Evolutionary conservation across 1,139 yeast species (phyloP).

Genomic region (Fermentozyma sake): DNA sequence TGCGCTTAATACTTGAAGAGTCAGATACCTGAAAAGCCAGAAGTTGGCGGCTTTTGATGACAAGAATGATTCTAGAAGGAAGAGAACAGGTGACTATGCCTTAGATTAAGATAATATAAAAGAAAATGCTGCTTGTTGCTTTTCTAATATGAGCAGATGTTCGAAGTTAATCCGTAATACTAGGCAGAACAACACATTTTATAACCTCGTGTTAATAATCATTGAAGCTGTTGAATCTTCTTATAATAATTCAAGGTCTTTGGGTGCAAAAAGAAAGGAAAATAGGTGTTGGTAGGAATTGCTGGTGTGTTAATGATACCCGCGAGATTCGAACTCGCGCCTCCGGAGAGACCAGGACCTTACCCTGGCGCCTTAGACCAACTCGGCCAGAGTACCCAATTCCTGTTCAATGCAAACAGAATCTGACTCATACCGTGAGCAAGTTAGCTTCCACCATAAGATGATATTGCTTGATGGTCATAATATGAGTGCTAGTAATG

Average conservation of each 20-base stretch:
- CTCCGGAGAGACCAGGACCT: slow-evolving; percentile 56
- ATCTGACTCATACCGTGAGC: too few relatives aligned
- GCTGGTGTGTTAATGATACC: slow-evolving; percentile 43
- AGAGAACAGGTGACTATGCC: slow-evolving; percentile 18
- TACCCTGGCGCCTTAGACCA: slow-evolving; percentile 49
- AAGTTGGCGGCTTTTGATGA: slow-evolving; percentile 14
- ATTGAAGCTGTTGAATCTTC: too few relatives aligned
- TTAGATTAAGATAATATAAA: slow-evolving; percentile 16
- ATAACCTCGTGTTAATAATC: too few relatives aligned
- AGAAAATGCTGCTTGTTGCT: background rate
- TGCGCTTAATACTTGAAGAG: slow-evolving; percentile 11
- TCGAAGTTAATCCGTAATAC: too few relatives aligned
- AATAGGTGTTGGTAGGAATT: slow-evolving; percentile 24
- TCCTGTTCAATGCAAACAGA: slow-evolving; percentile 17
- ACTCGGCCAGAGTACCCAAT: slow-evolving; percentile 48
- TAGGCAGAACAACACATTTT: background rate
- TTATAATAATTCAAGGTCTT: too few relatives aligned
- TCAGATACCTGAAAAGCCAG: slow-evolving; percentile 9
- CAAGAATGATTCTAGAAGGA: slow-evolving; percentile 10
- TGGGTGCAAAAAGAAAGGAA: slow-evolving; percentile 13
- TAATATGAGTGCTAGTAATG: too few relatives aligned
- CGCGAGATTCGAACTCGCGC: slow-evolving; percentile 57
- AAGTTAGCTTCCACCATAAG: too few relatives aligned
- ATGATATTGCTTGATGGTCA: too few relatives aligned
- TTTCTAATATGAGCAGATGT: too few relatives aligned